phyloP scores from a whole-genome alignment of 805 yeast genomes.

The Sugiyamaella valdiviana region DNA sequence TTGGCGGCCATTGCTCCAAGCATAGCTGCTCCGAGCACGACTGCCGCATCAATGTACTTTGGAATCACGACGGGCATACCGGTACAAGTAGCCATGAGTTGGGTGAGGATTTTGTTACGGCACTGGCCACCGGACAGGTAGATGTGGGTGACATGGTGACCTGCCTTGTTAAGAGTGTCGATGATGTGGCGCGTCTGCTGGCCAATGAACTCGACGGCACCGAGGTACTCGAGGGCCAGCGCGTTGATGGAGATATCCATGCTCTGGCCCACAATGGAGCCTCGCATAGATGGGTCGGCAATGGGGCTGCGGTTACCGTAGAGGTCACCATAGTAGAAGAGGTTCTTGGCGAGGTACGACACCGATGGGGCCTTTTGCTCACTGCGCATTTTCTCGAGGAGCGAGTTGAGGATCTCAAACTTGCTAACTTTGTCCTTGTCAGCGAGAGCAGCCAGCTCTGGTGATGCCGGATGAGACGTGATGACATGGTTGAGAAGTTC shows the following conservation, averaged over 20 bases:
- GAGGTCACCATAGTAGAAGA: constrained; percentile 91
- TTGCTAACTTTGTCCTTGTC: constrained; percentile 57
- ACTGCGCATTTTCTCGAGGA: constrained; percentile 58
- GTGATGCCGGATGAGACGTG: constrained; percentile 81
- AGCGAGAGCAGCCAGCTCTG: constrained; percentile 61
- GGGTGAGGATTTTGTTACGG: constrained; percentile 81
- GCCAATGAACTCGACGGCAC: constrained; percentile 95
- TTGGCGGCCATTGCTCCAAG: constrained; percentile 92
- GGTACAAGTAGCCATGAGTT: constrained; percentile 87
- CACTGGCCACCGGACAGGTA: constrained; percentile 97
- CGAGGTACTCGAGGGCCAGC: constrained; percentile 78
- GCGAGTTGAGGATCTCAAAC: constrained; percentile 76
- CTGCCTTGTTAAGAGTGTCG: constrained; percentile 72
- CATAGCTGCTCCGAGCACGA: constrained; percentile 91
- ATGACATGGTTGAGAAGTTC: constrained; percentile 85
- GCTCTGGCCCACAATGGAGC: constrained; percentile 83
- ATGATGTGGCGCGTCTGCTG: constrained; percentile 96
- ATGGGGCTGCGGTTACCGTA: constrained; percentile 98
- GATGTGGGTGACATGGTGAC: constrained; percentile 68
- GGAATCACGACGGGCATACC: constrained; percentile 90
- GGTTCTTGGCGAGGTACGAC: constrained; percentile 71
- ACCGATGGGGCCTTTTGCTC: constrained; percentile 61
- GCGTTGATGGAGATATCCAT: constrained; percentile 86
- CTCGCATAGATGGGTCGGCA: constrained; percentile 91
- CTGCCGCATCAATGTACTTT: constrained; percentile 92